Evolutionary conservation across 2,329 filamentous ascomycete genomes (phyloP).

Genomic region (Macroventuria anomochaeta): DNA sequence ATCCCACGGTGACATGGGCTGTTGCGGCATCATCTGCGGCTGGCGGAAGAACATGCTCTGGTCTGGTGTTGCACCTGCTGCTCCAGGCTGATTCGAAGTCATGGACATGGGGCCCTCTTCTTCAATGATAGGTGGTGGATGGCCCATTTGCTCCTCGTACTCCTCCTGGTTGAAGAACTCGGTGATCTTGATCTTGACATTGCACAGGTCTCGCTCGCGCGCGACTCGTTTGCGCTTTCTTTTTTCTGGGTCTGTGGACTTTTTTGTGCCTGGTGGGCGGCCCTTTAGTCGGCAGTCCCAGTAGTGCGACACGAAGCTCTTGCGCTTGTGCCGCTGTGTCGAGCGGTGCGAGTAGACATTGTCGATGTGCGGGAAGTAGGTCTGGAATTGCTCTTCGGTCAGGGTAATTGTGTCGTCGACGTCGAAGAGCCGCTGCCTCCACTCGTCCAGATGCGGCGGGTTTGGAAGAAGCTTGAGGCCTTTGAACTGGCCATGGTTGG

Average conservation of each 20-base stretch:
- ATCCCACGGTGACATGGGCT: slow-evolving; percentile 32
- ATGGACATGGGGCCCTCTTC: slow-evolving; percentile 19
- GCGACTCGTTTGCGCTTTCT: slow-evolving; percentile 80
- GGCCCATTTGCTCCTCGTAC: slow-evolving; percentile 43
- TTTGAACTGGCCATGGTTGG: slow-evolving; percentile 60
- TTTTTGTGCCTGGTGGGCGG: slow-evolving; percentile 77
- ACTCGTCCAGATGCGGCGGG: slow-evolving; percentile 71
- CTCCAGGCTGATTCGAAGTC: slow-evolving; percentile 4
- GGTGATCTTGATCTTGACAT: slow-evolving; percentile 86
- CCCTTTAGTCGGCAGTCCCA: slow-evolving; percentile 86
- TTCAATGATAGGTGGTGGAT: slow-evolving; percentile 30
- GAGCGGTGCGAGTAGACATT: slow-evolving; percentile 86
- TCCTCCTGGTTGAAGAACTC: slow-evolving; percentile 71
- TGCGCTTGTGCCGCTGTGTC: slow-evolving; percentile 80
- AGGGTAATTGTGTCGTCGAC: slow-evolving; percentile 76
- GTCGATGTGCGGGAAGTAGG: slow-evolving; percentile 82
- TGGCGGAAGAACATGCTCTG: slow-evolving; percentile 37
- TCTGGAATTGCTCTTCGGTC: slow-evolving; percentile 79
- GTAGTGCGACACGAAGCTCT: slow-evolving; percentile 82
- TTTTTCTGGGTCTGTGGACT: slow-evolving; percentile 79
- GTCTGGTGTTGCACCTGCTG: slow-evolving; percentile 2
- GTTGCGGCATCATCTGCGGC: slow-evolving; percentile 20
- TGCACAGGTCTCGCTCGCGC: slow-evolving; percentile 79
- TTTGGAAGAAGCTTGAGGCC: slow-evolving; percentile 65
- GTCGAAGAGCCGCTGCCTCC: slow-evolving; percentile 76